phyloP scores from a whole-genome alignment of 495 filamentous ascomycete species.

The Hypoxylon rickii region DNA sequence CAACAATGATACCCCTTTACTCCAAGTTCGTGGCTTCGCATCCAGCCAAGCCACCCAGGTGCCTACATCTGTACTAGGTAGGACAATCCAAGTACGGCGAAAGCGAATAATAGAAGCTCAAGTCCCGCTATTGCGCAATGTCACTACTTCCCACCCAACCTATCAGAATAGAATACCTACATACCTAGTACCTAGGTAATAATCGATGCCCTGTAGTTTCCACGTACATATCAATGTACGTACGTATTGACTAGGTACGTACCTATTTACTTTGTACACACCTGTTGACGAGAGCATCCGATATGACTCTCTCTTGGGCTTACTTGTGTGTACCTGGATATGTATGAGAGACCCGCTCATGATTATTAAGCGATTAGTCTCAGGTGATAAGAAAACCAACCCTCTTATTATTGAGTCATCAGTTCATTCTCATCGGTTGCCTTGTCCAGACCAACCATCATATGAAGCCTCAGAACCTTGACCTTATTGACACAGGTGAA shows the following conservation, averaged over 20 bases:
- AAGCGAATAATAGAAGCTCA: neutral
- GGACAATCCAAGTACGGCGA: neutral
- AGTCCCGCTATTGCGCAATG: neutral
- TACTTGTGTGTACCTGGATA: neutral
- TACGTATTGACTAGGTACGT: no score
- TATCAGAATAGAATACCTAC: neutral
- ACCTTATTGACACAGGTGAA: neutral
- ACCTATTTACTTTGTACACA: no score
- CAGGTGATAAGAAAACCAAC: no score
- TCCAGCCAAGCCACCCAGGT: neutral
- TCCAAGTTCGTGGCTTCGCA: neutral
- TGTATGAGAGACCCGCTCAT: conserved; percentile 6
- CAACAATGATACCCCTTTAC: neutral
- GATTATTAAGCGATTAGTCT: conserved; percentile 21
- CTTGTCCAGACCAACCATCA: no score
- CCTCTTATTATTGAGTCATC: no score
- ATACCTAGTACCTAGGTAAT: neutral
- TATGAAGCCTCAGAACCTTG: no score
- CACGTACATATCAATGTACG: no score
- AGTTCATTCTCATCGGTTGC: no score
- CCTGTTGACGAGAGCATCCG: no score
- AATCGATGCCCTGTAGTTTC: no score
- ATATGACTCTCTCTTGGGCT: no score
- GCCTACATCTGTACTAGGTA: no score
- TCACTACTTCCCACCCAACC: neutral